Evolutionary conservation across 164 flowering plant genomes (phyloP).

Genomic region (Nymphaea colorata): DNA sequence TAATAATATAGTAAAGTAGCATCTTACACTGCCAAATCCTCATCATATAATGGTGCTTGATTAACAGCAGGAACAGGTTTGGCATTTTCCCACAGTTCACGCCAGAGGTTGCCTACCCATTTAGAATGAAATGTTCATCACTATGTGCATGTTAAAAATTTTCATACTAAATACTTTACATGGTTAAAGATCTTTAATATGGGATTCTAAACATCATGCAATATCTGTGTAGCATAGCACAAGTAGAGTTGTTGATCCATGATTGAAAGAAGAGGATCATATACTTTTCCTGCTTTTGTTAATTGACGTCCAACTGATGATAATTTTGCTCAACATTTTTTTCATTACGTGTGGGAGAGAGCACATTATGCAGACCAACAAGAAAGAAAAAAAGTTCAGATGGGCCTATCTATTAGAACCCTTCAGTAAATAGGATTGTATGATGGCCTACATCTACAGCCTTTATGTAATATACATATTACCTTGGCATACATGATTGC

Average conservation of each 20-base stretch:
- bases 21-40: conserved; percentile 4
- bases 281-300: background rate
- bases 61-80: background rate
- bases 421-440: no score
- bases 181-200: background rate
- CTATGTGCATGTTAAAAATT: background rate
- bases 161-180: background rate
- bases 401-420: no score
- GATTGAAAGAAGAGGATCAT: background rate
- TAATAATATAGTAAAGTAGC: background rate
- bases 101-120: background rate
- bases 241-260: background rate
- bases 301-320: no score
- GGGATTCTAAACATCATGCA: background rate
- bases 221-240: background rate
- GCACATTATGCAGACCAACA: no score
- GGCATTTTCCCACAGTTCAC: conserved; percentile 3
- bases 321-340: no score
- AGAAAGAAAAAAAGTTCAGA: no score
- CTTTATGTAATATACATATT: no score
- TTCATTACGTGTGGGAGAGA: no score
- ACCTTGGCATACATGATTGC: no score
- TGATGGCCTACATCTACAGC: no score
- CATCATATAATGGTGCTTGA: conserved; percentile 2
- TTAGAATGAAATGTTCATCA: background rate